These are phyloP conservation scores for Mycena haematopus DNA, from an alignment of 768 basidiomycete species.

Conservation along the genomic window DNA sequence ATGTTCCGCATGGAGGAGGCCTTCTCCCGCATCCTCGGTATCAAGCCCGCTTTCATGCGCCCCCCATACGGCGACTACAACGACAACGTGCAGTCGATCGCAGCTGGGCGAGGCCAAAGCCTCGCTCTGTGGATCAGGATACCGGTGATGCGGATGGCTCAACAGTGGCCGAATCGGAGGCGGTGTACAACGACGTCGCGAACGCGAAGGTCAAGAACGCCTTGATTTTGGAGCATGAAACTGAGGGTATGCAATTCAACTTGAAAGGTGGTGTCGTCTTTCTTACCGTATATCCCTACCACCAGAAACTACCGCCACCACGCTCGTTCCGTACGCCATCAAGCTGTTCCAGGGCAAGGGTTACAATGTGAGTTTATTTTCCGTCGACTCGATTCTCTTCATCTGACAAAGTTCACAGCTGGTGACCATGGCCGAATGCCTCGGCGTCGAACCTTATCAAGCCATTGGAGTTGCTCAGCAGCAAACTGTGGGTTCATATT, in stretches of 20 bases:
- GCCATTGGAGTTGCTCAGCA: background rate
- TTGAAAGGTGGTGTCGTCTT: background rate
- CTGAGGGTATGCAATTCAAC: background rate
- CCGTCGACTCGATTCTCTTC: background rate
- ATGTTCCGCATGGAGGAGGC: conserved; percentile 1
- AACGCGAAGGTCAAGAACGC: background rate
- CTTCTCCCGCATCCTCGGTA: background rate
- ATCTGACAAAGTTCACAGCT: background rate
- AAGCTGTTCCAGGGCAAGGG: background rate
- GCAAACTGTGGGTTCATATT: background rate
- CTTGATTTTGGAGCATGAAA: background rate
- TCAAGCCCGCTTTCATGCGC: background rate
- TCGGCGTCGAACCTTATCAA: background rate
- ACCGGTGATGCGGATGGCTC: background rate
- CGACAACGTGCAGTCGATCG: background rate
- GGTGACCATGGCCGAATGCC: background rate
- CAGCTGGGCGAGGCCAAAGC: background rate
- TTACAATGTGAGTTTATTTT: background rate
- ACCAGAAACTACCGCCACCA: background rate
- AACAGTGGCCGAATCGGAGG: background rate
- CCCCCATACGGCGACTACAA: background rate
- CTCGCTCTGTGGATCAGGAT: background rate
- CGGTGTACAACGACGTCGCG: background rate
- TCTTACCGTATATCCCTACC: background rate
- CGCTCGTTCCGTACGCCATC: background rate